A percentile compares a stretch with the other conserved stretches of the same genome.
Evolutionary conservation across 257 asterid species (phyloP).

Genomic region (Henckelia pumila): DNA sequence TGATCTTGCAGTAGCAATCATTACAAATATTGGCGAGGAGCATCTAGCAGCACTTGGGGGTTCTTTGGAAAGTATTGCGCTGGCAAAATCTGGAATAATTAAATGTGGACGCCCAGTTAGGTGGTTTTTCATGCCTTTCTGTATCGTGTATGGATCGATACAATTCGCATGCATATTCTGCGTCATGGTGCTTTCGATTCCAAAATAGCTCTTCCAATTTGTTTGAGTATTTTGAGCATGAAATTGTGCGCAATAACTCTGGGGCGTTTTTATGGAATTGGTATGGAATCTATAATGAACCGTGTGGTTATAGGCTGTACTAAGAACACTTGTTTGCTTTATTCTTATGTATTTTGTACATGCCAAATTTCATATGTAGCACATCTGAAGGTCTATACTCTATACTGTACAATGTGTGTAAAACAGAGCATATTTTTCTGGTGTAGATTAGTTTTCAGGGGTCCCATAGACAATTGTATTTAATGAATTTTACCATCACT

Average conservation of each 20-base stretch:
- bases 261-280: not conserved
- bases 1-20: slow-evolving; percentile 66
- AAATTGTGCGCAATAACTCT: not conserved
- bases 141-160: slow-evolving; percentile 16
- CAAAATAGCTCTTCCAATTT: not conserved
- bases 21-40: slow-evolving; percentile 88
- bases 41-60: slow-evolving; percentile 97
- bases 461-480: no score
- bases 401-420: not conserved
- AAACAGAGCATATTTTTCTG: not conserved
- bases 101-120: slow-evolving; percentile 91
- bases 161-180: not conserved
- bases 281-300: not conserved
- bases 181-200: not conserved
- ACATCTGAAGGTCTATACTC: not conserved
- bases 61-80: slow-evolving; percentile 86
- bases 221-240: slow-evolving; percentile 7
- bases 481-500: no score
- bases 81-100: slow-evolving; percentile 89
- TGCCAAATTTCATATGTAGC: not conserved
- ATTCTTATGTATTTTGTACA: not conserved
- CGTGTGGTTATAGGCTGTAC: not conserved
- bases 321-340: no score
- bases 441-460: not conserved
- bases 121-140: slow-evolving; percentile 56